A percentile compares a stretch with the other conserved stretches of the same genome.
These are phyloP conservation scores for Zygotorulaspora danielsina DNA, from an alignment of 805 yeast genomes.

Conservation along the genomic window DNA sequence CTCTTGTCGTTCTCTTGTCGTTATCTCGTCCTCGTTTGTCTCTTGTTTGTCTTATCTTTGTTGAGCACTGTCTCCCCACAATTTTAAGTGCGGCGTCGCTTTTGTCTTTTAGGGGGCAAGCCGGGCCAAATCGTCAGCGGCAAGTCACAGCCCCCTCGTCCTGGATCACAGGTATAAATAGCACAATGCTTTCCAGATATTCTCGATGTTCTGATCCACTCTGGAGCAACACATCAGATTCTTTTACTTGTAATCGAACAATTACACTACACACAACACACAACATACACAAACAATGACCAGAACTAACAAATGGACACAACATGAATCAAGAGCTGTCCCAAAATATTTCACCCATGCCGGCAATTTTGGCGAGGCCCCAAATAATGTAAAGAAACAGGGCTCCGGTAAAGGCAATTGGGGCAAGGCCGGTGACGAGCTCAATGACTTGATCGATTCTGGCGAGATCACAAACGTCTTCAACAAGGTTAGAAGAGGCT, in stretches of 20 bases:
- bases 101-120: background rate
- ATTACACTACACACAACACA: conserved; percentile 2
- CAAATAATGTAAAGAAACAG: conserved; percentile 70
- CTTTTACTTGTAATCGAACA: too few species aligned
- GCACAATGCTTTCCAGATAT: background rate
- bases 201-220: background rate
- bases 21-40: too few species aligned
- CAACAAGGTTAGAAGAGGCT: conserved; percentile 47
- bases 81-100: background rate
- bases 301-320: conserved; percentile 74
- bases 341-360: conserved; percentile 76
- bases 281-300: conserved; percentile 45
- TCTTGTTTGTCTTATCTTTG: too few species aligned
- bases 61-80: conserved; percentile 1
- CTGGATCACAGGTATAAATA: conserved; percentile 1
- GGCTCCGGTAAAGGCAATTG: conserved; percentile 88
- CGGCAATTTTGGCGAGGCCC: conserved; percentile 64
- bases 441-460: conserved; percentile 54
- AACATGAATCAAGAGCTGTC: conserved; percentile 53
- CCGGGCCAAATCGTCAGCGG: conserved; percentile 1
- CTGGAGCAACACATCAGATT: background rate
- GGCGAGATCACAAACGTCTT: conserved; percentile 51
- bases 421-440: conserved; percentile 80
- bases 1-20: too few species aligned
- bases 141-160: background rate